These are phyloP conservation scores for Aphanomyces cochlioides DNA, from an alignment of 352 stramenopile genomes.

Conservation along the genomic window DNA sequence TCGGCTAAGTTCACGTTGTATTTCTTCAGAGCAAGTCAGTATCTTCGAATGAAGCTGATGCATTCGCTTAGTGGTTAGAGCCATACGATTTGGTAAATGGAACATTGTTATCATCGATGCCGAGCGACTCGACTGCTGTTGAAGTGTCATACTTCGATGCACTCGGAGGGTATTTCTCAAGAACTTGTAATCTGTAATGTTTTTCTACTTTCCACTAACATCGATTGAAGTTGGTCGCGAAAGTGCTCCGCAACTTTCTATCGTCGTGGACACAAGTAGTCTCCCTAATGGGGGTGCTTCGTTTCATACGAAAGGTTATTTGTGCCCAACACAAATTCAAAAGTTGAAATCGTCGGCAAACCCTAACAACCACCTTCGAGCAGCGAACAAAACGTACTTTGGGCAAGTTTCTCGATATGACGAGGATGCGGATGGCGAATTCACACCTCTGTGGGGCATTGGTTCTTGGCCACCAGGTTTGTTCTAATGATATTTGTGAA, in stretches of 20 bases:
- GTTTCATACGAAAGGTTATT: slow-evolving; percentile 20
- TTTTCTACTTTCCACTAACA: not conserved
- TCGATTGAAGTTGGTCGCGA: slow-evolving; percentile 4
- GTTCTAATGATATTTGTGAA: not conserved
- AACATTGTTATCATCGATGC: not conserved
- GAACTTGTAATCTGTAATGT: not conserved
- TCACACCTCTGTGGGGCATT: slow-evolving; percentile 73
- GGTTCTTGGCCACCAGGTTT: slow-evolving; percentile 59
- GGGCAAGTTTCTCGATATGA: slow-evolving; percentile 32
- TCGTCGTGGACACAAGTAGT: slow-evolving; percentile 3
- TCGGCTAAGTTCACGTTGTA: slow-evolving; percentile 18
- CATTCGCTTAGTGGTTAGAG: slow-evolving; percentile 16
- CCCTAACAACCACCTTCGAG: slow-evolving; percentile 9
- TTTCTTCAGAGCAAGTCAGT: not conserved
- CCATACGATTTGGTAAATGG: slow-evolving; percentile 6
- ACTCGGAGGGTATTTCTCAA: slow-evolving; percentile 5
- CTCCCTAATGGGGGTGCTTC: not conserved
- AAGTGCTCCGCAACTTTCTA: not conserved
- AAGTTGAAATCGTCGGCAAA: not conserved
- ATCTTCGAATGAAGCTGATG: not conserved
- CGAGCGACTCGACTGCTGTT: not conserved
- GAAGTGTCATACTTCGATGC: slow-evolving; percentile 2
- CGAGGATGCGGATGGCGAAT: slow-evolving; percentile 68
- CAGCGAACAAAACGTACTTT: slow-evolving; percentile 30
- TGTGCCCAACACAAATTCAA: slow-evolving; percentile 12